Evolutionary conservation across 2,329 filamentous ascomycete species (phyloP).

Genomic region (Fusarium humuli): DNA sequence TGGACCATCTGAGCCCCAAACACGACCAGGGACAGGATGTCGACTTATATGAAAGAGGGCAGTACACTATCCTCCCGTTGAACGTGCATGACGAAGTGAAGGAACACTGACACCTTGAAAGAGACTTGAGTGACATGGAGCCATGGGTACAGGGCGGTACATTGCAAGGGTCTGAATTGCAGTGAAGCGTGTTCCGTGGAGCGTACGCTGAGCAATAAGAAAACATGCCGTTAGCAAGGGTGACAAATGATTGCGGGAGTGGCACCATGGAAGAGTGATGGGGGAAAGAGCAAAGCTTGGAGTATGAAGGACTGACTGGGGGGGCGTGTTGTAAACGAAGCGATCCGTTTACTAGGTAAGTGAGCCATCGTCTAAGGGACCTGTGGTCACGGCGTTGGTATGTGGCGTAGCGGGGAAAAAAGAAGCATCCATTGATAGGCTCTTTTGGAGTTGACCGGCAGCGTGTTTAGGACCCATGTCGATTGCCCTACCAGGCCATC

Average conservation of each 20-base stretch:
- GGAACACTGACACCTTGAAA: conserved; percentile 45
- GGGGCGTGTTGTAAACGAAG: conserved; percentile 28
- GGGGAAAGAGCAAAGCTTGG: conserved; percentile 32
- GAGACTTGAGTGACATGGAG: conserved; percentile 46
- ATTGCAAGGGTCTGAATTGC: conserved; percentile 43
- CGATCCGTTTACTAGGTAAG: conserved; percentile 34
- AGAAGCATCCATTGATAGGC: conserved; percentile 46
- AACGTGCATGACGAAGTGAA: conserved; percentile 48
- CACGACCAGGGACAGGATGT: conserved; percentile 45
- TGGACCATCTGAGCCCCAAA: conserved; percentile 49
- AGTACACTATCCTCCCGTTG: conserved; percentile 42
- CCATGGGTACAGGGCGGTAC: conserved; percentile 42
- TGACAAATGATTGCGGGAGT: conserved; percentile 43
- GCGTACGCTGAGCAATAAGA: conserved; percentile 45
- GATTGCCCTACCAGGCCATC: conserved; percentile 44
- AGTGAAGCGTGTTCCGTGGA: conserved; percentile 34
- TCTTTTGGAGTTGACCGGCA: conserved; percentile 36
- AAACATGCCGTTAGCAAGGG: conserved; percentile 40
- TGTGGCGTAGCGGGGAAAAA: conserved; percentile 49
- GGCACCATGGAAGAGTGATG: conserved; percentile 43
- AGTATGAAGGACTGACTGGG: conserved; percentile 33
- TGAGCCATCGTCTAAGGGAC: conserved; percentile 43
- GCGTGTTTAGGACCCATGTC: conserved; percentile 39
- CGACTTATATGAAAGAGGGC: conserved; percentile 50
- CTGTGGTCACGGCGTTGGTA: conserved; percentile 43